Percentiles rank a stretch among this genome's conserved stretches.
These are phyloP conservation scores for Magnusiomyces ingens DNA, from an alignment of 1,139 yeast genomes.

Conservation along the genomic window DNA sequence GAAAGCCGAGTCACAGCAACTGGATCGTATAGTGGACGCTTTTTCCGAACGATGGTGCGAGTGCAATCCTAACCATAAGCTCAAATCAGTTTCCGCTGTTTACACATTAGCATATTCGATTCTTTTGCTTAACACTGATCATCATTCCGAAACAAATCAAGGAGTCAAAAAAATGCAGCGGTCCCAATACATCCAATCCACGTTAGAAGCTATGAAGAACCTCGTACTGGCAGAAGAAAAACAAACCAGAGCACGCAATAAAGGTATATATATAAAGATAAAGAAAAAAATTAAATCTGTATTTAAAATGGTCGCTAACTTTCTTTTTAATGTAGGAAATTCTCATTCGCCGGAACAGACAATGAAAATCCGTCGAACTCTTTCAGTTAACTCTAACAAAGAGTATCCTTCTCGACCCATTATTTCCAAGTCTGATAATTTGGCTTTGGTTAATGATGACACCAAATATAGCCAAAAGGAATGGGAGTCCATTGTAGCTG, in stretches of 20 bases:
- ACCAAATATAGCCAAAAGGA: slow-evolving; percentile 20
- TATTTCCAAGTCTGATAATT: slow-evolving; percentile 16
- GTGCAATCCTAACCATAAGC: slow-evolving; percentile 42
- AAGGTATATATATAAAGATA: too few relatives aligned
- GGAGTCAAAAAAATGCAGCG: slow-evolving; percentile 33
- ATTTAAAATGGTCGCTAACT: neutral
- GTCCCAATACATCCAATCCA: slow-evolving; percentile 28
- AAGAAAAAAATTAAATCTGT: too few relatives aligned
- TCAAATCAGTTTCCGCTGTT: slow-evolving; percentile 54
- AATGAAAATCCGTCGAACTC: slow-evolving; percentile 2
- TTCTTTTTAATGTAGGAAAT: neutral
- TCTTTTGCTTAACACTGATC: slow-evolving; percentile 53
- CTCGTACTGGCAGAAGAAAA: slow-evolving; percentile 1
- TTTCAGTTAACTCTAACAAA: too few relatives aligned
- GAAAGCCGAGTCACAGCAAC: slow-evolving; percentile 78
- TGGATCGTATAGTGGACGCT: slow-evolving; percentile 65
- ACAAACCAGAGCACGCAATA: neutral
- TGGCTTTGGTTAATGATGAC: slow-evolving; percentile 20
- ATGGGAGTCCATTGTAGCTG: slow-evolving; percentile 25
- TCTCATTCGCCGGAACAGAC: slow-evolving; percentile 12
- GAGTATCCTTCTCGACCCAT: too few relatives aligned
- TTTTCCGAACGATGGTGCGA: slow-evolving; percentile 63
- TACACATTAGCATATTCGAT: slow-evolving; percentile 71
- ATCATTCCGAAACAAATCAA: slow-evolving; percentile 30
- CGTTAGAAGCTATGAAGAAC: slow-evolving; percentile 19